Evolutionary conservation across 345 rosid species (phyloP), one percentile per base, ranked within the genome.

Genomic region (Salix suchowensis): DNA sequence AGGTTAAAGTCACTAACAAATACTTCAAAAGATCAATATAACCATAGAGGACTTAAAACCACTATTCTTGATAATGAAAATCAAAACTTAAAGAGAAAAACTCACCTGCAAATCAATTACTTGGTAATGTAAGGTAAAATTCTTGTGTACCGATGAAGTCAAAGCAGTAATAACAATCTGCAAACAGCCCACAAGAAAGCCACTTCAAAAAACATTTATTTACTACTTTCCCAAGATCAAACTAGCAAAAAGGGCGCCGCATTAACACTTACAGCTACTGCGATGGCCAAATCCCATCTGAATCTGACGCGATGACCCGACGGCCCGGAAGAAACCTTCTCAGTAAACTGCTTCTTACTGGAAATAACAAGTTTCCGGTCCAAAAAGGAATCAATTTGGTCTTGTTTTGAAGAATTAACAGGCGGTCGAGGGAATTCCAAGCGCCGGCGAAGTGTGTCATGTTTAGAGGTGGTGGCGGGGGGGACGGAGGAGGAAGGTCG

Each of bases 81-180:
- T 19, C 16, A 36, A 50, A 67, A 19, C 21, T 24, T 50, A 7
- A 65, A 12, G 9, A 48, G 48, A 50, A 65, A 18, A 23, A 5
- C 36, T 61, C 71, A 88, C 95, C 92, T 88, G 87, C 79, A 89
- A 85, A 32, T 86, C 85, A 67, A 79, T 66, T 48, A 87, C 88
- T 80, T 86, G 86, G 23, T 78, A 64, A 67, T 83, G 88, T n/a
- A 89, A 76, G 54, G 85, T 81, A 83, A 88, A 81, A 74, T 88
- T 89, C 86, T 82, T 89, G 84, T 83, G 89, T 18, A 86, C 80
- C 81, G 88, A 72, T 65, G 90, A 86, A 80, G 88, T 70, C 67
- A 89, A 84, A 65, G 78, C 83, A 8, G 87, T 83, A 26, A 86
- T 73, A 75, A 85, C 60, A 73, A 91, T 66, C 94, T 90, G 94